These are phyloP conservation scores for Magnolia officinalis DNA, from an alignment of 164 flowering plant species.

Conservation along the genomic window DNA sequence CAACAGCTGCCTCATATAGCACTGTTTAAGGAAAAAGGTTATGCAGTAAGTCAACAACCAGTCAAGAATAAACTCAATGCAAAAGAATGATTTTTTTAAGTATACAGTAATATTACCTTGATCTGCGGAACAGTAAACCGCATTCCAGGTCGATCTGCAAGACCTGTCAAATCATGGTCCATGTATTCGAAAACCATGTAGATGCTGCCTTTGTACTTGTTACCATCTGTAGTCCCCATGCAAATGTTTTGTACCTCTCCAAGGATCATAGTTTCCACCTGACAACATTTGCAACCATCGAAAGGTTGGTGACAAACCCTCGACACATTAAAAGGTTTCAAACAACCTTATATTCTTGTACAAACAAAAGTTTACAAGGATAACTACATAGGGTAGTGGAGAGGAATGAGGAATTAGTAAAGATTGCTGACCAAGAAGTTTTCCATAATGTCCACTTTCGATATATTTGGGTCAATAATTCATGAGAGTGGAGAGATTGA, in stretches of 20 bases:
- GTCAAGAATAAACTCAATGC: slow-evolving; percentile 8
- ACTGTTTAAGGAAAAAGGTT: slow-evolving; percentile 35
- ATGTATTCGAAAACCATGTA: slow-evolving; percentile 99
- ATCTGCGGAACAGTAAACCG: slow-evolving; percentile 89
- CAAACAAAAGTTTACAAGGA: no score
- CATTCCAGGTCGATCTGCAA: slow-evolving; percentile 86
- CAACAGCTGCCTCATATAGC: slow-evolving; percentile 92
- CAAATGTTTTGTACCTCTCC: no score
- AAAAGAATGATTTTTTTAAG: neutral
- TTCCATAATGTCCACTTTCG: no score
- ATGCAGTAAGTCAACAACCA: neutral
- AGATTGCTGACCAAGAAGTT: no score
- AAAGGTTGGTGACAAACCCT: no score
- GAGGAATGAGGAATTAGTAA: no score
- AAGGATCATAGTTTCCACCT: no score
- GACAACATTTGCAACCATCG: slow-evolving; percentile 1
- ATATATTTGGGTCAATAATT: no score
- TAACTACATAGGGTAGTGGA: no score
- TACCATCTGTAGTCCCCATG: slow-evolving; percentile 45
- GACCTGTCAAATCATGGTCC: slow-evolving; percentile 98
- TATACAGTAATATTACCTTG: slow-evolving; percentile 43
- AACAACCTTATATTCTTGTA: no score
- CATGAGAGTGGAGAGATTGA: no score
- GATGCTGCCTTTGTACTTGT: slow-evolving; percentile 78
- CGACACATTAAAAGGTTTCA: no score